phyloP scores from a whole-genome alignment of 768 basidiomycete species.

The Tulasnella calospora region DNA sequence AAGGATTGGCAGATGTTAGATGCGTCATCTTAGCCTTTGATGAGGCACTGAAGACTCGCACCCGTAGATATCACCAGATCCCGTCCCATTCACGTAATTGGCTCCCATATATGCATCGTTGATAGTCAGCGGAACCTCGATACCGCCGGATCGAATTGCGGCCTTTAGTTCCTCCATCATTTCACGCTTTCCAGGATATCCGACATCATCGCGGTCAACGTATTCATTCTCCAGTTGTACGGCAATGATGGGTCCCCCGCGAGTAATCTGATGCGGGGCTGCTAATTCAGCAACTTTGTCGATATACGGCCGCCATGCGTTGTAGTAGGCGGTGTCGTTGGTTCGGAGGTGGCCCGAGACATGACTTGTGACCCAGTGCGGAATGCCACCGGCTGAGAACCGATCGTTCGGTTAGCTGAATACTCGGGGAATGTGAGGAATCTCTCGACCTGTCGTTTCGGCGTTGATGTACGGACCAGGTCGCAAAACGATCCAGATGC shows the following conservation, averaged over 20 bases:
- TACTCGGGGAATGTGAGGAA: background rate
- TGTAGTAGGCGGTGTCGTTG: conserved; percentile 63
- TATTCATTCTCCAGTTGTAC: conserved; percentile 67
- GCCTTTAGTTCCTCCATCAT: conserved; percentile 62
- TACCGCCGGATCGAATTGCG: conserved; percentile 50
- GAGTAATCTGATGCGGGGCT: conserved; percentile 59
- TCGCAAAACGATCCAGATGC: conserved; percentile 73
- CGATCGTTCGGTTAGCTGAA: background rate
- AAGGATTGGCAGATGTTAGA: conserved; percentile 10
- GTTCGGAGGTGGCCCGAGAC: conserved; percentile 66
- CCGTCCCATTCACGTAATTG: conserved; percentile 72
- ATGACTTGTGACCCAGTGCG: conserved; percentile 64
- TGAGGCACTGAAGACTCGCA: conserved; percentile 28
- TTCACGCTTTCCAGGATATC: conserved; percentile 40
- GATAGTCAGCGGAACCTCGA: conserved; percentile 68
- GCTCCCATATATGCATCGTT: conserved; percentile 57
- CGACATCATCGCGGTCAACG: conserved; percentile 43
- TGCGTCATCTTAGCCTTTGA: conserved; percentile 10
- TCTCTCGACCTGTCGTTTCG: conserved; percentile 19
- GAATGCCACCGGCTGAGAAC: conserved; percentile 61
- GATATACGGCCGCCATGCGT: conserved; percentile 69
- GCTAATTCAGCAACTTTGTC: conserved; percentile 58
- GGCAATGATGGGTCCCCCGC: conserved; percentile 68
- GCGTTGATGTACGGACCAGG: conserved; percentile 41
- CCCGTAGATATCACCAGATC: conserved; percentile 72